Base-by-base conservation (phyloP, 2,329 filamentous ascomycete species). In the Fusarium bactridioides region DNA sequence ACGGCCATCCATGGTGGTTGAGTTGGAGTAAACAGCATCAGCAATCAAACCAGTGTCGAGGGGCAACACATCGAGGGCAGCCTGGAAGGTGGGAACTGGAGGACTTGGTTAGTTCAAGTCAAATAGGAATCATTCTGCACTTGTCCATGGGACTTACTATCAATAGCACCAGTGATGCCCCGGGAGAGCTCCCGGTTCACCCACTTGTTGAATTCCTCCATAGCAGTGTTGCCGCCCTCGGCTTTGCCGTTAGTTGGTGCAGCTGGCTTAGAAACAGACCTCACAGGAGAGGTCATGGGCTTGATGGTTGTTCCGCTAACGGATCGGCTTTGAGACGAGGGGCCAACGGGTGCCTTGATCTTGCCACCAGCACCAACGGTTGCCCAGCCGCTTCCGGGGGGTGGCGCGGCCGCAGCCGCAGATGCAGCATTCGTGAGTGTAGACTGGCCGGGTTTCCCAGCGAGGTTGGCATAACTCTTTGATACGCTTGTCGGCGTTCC, bases 161-260 rank as follows among this genome's bases (percentile, higher is more conserved):
- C 86, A 60, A 83, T 84, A 50, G 84, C 83, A 70, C 83, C 82
- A 4, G 83, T 86, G 44, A 89, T 93, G 70, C 95, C 94, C 65
- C 93, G 92, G 62, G 89, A 87, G 71, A 99, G 86, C 80, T 96
- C 92, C 61, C 90, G 88, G 76, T 93, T 90, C 23, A 95, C 90
- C 96, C 96, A 99, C 82, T 97, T 98, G 79, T 91, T 92, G 81
- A 99, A 97, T 81, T 98, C 96, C 44, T 97, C 95, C 80, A 94
- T 90, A 7, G 96, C 95, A 79, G 61, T 75, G 55, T 78, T 82
- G 38, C 75, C 77, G 18, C 79, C 77, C 25, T 81, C 81, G 25
- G 81, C 79, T 51, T 83, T 86, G 64, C 83, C 70, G 44, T 70
- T 82, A 12, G 84, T 83, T 7, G 84, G 82, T 53, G 81, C 84